phyloP scores from a whole-genome alignment of 1,139 yeast species.

The Chernovozyma aurita region DNA sequence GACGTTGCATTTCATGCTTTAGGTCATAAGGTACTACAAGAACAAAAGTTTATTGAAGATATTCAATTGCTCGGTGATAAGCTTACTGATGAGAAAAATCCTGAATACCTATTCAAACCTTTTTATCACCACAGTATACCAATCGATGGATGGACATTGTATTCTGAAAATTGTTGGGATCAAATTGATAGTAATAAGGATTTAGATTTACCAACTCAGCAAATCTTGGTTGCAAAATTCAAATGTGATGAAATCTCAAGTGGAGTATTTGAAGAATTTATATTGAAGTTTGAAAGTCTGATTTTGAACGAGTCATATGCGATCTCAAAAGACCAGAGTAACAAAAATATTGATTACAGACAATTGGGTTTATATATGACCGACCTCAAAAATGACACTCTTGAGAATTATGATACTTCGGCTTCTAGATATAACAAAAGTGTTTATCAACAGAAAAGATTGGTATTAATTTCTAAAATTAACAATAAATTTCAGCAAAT shows the following conservation, averaged over 20 bases:
- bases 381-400: slow-evolving; percentile 38
- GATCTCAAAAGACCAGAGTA: slow-evolving; percentile 9
- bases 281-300: slow-evolving; percentile 24
- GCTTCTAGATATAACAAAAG: slow-evolving; percentile 69
- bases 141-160: slow-evolving; percentile 92
- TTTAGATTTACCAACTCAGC: slow-evolving; percentile 94
- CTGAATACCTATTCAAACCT: slow-evolving; percentile 54
- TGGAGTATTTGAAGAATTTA: slow-evolving; percentile 46
- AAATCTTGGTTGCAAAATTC: slow-evolving; percentile 87
- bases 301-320: slow-evolving; percentile 9
- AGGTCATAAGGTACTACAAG: slow-evolving; percentile 80
- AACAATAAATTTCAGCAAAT: slow-evolving; percentile 39
- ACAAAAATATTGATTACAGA: slow-evolving; percentile 24
- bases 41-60: slow-evolving; percentile 64
- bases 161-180: slow-evolving; percentile 89
- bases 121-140: slow-evolving; percentile 85
- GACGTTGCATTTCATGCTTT: slow-evolving; percentile 79
- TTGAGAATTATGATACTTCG: slow-evolving; percentile 54
- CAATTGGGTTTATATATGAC: slow-evolving; percentile 39
- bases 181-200: slow-evolving; percentile 92
- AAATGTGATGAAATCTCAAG: slow-evolving; percentile 86
- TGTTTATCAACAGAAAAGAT: slow-evolving; percentile 63
- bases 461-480: slow-evolving; percentile 43
- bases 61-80: slow-evolving; percentile 63
- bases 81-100: slow-evolving; percentile 33